A percentile compares a stretch with the other conserved stretches of the same genome.
Conservation (phyloP, 768 basidiomycete genomes). For the Crassisporium funariophilum region DNA sequence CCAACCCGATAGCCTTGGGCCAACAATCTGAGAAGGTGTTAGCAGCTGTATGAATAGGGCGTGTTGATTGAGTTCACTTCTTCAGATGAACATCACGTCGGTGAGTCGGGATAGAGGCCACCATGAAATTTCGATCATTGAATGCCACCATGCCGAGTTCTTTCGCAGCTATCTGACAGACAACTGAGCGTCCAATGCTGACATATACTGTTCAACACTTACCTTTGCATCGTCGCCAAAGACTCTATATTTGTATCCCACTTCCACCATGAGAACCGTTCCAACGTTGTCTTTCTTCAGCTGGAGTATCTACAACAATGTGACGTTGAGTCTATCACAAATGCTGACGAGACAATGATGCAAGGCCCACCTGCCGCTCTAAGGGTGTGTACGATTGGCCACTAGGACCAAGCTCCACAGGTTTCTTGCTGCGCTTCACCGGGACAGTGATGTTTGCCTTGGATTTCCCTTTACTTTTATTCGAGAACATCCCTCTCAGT, state of each 20-base stretch:
- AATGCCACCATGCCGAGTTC: slow-evolving; percentile 81
- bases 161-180: slow-evolving; percentile 62
- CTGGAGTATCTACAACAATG: slow-evolving; percentile 44
- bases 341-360: background rate
- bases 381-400: slow-evolving; percentile 76
- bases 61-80: slow-evolving; percentile 51
- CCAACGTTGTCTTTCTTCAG: slow-evolving; percentile 68
- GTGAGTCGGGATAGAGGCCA: slow-evolving; percentile 73
- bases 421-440: slow-evolving; percentile 34
- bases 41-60: slow-evolving; percentile 2
- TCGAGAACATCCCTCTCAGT: slow-evolving; percentile 49
- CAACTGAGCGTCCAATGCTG: background rate
- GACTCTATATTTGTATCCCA: slow-evolving; percentile 84
- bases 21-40: slow-evolving; percentile 48
- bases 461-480: slow-evolving; percentile 36
- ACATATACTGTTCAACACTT: background rate
- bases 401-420: slow-evolving; percentile 59
- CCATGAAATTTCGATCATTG: slow-evolving; percentile 68
- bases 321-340: background rate
- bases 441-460: slow-evolving; percentile 30
- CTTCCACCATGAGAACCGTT: slow-evolving; percentile 75
- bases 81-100: slow-evolving; percentile 71
- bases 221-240: slow-evolving; percentile 86
- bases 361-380: slow-evolving; percentile 61
- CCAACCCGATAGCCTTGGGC: slow-evolving; percentile 84